Percentiles rank a stretch among this genome's conserved stretches.
Conservation (phyloP, 495 filamentous ascomycete genomes). For the Penicillium herquei region DNA sequence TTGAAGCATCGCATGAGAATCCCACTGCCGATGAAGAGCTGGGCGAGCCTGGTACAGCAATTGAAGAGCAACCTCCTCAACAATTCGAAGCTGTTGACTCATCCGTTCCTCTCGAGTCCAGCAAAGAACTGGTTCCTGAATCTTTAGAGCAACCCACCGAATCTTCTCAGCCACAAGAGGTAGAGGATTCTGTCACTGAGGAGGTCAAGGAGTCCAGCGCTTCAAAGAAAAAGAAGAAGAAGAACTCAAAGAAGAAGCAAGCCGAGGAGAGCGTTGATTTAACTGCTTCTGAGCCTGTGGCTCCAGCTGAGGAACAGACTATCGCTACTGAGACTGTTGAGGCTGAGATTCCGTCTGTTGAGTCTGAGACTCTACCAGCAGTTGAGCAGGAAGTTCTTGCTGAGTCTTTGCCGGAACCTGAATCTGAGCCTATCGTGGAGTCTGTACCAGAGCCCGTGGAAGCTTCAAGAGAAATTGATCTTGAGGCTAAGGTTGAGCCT, state of each 20-base stretch:
- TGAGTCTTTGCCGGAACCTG: background rate
- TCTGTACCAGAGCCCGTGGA: background rate
- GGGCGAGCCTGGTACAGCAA: conserved; percentile 16
- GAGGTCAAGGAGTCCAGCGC: conserved; percentile 18
- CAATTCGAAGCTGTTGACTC: background rate
- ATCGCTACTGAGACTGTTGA: background rate
- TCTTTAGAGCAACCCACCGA: conserved; percentile 9
- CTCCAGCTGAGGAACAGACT: background rate
- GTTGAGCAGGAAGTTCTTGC: background rate
- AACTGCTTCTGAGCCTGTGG: conserved; percentile 10
- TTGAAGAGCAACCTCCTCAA: conserved; percentile 12
- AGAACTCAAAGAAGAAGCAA: conserved; percentile 35
- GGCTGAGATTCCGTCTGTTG: background rate
- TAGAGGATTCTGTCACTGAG: conserved; percentile 18
- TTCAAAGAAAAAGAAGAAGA: conserved; percentile 41
- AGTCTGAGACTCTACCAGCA: background rate
- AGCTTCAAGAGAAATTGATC: background rate
- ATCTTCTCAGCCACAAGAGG: background rate
- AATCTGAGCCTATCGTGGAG: conserved; percentile 7
- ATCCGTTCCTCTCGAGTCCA: conserved; percentile 1
- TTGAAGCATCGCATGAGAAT: conserved; percentile 7
- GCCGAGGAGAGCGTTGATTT: conserved; percentile 18
- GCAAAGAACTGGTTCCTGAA: conserved; percentile 13
- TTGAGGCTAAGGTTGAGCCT: background rate
- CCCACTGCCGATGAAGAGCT: conserved; percentile 3